Evolutionary conservation across 371 early-diverging fungal species (phyloP).

Genomic region (Entomophthora muscae): DNA sequence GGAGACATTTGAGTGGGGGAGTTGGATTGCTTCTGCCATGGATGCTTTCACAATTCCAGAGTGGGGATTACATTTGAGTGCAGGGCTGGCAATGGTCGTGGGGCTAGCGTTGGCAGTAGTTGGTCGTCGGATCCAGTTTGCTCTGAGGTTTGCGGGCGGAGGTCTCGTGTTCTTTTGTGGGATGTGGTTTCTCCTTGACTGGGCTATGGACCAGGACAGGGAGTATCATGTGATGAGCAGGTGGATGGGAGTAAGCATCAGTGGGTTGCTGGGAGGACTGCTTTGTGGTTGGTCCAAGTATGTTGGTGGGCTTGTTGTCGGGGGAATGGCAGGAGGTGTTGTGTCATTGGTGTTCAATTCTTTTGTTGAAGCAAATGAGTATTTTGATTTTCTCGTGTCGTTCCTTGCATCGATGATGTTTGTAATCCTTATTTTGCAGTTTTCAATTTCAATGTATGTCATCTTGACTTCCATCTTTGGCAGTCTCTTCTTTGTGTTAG

Average conservation of each 20-base stretch:
- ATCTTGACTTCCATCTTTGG: not conserved
- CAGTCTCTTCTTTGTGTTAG: not conserved
- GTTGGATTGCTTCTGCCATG: too few species aligned
- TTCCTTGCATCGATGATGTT: not conserved
- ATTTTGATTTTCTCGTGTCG: not conserved
- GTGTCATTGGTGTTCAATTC: not conserved
- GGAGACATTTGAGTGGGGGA: too few species aligned
- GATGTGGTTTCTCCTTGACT: not conserved
- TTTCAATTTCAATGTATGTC: not conserved
- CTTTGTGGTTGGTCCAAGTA: not conserved
- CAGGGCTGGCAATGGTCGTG: not conserved
- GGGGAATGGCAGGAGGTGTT: not conserved
- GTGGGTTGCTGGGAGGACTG: not conserved
- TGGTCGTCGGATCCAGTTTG: not conserved
- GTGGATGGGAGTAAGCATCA: not conserved
- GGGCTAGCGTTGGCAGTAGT: not conserved
- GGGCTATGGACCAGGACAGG: not conserved
- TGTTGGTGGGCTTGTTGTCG: not conserved
- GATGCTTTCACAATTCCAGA: not conserved
- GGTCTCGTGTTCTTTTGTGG: not conserved
- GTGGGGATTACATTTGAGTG: not conserved
- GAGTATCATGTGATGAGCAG: not conserved
- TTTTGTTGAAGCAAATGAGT: not conserved
- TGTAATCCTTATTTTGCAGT: not conserved
- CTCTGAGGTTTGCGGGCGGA: not conserved